These are phyloP conservation scores for Cicer judaicum DNA, from an alignment of 306 rosid genomes.

Conservation along the genomic window DNA sequence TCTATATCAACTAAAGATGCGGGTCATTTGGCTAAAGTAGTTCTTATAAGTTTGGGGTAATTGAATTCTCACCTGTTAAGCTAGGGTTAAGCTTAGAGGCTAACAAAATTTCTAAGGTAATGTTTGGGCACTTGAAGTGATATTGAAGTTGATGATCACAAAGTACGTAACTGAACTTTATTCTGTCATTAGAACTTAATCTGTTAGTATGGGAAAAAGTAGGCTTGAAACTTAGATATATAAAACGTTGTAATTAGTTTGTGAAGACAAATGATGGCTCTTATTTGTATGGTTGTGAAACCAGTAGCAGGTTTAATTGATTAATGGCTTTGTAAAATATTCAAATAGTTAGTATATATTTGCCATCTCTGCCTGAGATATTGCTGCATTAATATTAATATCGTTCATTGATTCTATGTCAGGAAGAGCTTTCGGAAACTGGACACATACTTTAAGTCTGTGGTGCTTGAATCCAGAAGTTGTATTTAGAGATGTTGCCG, in stretches of 20 bases:
- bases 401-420: constrained; percentile 44
- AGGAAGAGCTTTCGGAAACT: constrained; percentile 70
- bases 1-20: neutral
- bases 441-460: constrained; percentile 80
- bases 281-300: constrained; percentile 29
- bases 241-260: constrained; percentile 29
- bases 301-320: constrained; percentile 27
- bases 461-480: constrained; percentile 98
- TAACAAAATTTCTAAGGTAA: neutral
- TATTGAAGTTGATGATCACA: constrained; percentile 13
- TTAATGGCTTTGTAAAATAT: constrained; percentile 11
- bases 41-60: neutral
- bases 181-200: neutral
- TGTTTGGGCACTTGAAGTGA: constrained; percentile 18
- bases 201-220: constrained; percentile 3
- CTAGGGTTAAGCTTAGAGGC: neutral
- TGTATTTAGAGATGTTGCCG: constrained; percentile 85
- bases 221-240: constrained; percentile 22
- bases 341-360: constrained; percentile 25
- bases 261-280: constrained; percentile 7
- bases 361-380: constrained; percentile 25
- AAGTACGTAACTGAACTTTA: constrained; percentile 6
- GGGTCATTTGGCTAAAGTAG: neutral
- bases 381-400: constrained; percentile 33
- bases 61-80: neutral